phyloP scores from a whole-genome alignment of 371 early-diverging fungal species.

The Mortierella sp. region DNA sequence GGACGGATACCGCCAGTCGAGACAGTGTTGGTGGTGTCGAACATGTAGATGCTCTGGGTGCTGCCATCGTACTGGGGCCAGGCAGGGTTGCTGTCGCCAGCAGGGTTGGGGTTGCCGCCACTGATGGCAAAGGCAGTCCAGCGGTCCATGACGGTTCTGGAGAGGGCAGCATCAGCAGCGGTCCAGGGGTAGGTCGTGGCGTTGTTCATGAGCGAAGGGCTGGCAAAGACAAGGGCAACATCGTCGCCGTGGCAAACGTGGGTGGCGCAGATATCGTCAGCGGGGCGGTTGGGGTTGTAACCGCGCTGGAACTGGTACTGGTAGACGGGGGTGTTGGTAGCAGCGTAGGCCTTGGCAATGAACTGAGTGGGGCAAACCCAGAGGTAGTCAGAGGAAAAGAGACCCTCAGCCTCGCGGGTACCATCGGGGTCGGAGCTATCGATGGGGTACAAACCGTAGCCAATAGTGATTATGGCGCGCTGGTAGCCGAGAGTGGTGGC shows the following conservation, averaged over 20 bases:
- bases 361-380: slow-evolving; percentile 55
- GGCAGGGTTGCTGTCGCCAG: slow-evolving; percentile 38
- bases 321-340: slow-evolving; percentile 29
- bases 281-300: slow-evolving; percentile 48
- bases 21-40: slow-evolving; percentile 30
- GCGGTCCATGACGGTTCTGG: slow-evolving; percentile 54
- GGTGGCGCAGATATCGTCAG: slow-evolving; percentile 30
- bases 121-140: slow-evolving; percentile 49
- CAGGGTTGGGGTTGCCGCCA: slow-evolving; percentile 50
- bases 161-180: slow-evolving; percentile 45
- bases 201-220: slow-evolving; percentile 53
- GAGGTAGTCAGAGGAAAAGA: slow-evolving; percentile 54
- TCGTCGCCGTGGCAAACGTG: slow-evolving; percentile 58
- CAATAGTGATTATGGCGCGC: slow-evolving; percentile 52
- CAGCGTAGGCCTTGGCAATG: slow-evolving; percentile 51
- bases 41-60: slow-evolving; percentile 43
- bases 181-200: slow-evolving; percentile 49
- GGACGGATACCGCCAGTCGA: slow-evolving; percentile 42
- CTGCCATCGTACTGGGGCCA: slow-evolving; percentile 44
- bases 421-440: slow-evolving; percentile 47
- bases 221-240: slow-evolving; percentile 57
- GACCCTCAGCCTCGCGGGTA: slow-evolving; percentile 37
- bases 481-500: slow-evolving; percentile 52
- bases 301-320: slow-evolving; percentile 56
- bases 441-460: slow-evolving; percentile 38